These are phyloP conservation scores for Lasiodiplodia theobromae DNA, from an alignment of 2,329 filamentous ascomycete species.

Conservation along the genomic window DNA sequence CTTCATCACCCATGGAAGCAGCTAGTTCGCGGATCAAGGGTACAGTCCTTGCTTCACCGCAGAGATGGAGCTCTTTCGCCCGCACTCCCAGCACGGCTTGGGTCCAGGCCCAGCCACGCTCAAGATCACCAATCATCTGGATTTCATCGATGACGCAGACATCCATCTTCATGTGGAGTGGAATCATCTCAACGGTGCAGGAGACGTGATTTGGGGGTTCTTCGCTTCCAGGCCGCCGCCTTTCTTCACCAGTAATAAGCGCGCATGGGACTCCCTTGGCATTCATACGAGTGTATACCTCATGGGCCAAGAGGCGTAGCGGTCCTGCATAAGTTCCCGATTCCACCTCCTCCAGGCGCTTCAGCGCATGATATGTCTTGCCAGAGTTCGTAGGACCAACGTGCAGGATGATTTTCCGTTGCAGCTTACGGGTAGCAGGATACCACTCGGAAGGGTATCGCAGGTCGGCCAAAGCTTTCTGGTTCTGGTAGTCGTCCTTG, in stretches of 20 bases:
- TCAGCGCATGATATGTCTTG: slow-evolving; percentile 93
- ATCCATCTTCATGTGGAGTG: slow-evolving; percentile 68
- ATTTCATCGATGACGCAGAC: slow-evolving; percentile 98
- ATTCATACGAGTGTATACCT: slow-evolving; percentile 88
- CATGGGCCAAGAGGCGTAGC: slow-evolving; percentile 85
- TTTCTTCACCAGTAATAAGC: slow-evolving; percentile 90
- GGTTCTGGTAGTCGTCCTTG: slow-evolving; percentile 45
- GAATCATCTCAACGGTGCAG: slow-evolving; percentile 94
- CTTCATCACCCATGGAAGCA: slow-evolving; percentile 79
- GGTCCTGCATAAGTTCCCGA: slow-evolving; percentile 90
- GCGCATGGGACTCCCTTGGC: slow-evolving; percentile 79
- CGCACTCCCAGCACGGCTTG: slow-evolving; percentile 85
- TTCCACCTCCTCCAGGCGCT: slow-evolving; percentile 78
- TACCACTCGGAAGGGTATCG: slow-evolving; percentile 94
- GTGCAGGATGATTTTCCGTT: slow-evolving; percentile 87
- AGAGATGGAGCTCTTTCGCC: slow-evolving; percentile 90
- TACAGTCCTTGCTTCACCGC: slow-evolving; percentile 85
- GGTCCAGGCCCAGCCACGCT: slow-evolving; percentile 94
- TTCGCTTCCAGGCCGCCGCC: slow-evolving; percentile 69
- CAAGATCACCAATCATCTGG: slow-evolving; percentile 85
- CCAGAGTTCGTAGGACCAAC: slow-evolving; percentile 98
- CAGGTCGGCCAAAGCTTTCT: slow-evolving; percentile 72
- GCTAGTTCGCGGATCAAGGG: slow-evolving; percentile 80
- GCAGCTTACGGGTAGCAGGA: slow-evolving; percentile 78
- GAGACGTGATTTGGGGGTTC: slow-evolving; percentile 59